Conservation (phyloP, 75 land plant genomes). For the Cupressus sempervirens region DNA sequence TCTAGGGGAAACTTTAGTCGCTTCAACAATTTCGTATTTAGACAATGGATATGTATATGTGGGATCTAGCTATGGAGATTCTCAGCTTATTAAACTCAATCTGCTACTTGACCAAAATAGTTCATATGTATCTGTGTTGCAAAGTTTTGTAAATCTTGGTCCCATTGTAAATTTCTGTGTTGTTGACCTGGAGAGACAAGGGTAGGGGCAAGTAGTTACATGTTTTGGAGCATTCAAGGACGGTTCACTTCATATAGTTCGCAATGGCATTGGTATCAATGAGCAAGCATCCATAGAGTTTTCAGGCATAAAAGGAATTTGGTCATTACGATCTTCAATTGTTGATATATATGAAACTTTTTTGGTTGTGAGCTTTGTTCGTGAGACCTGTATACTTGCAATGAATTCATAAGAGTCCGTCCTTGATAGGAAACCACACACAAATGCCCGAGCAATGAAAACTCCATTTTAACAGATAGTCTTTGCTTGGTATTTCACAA, state of each 20-base stretch:
- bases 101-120: slow-evolving; percentile 79
- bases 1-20: slow-evolving; percentile 93
- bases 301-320: slow-evolving; percentile 98
- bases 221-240: slow-evolving; percentile 99
- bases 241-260: slow-evolving; percentile 96
- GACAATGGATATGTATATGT: slow-evolving; percentile 94
- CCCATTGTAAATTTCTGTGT: slow-evolving; percentile 99
- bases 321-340: slow-evolving; percentile 92
- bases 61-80: slow-evolving; percentile 97
- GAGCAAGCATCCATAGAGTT: slow-evolving; percentile 99
- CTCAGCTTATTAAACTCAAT: slow-evolving; percentile 95
- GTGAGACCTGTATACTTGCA: slow-evolving; percentile 94
- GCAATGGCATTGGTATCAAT: slow-evolving; percentile 99
- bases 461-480: too few relatives aligned
- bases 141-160: slow-evolving; percentile 95
- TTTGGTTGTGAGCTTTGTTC: slow-evolving; percentile 96
- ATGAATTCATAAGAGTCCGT: slow-evolving; percentile 97
- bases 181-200: slow-evolving; percentile 98
- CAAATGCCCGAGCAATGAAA: too few relatives aligned
- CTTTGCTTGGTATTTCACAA: too few relatives aligned
- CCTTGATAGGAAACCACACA: too few relatives aligned
- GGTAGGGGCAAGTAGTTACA: slow-evolving; percentile 99
- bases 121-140: slow-evolving; percentile 95
- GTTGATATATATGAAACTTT: slow-evolving; percentile 86
- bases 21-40: slow-evolving; percentile 93